Evolutionary conservation across 176 grass and related monocot species (phyloP), one percentile per base, ranked within the genome.

Genomic region (Coix lacrymajobi): DNA sequence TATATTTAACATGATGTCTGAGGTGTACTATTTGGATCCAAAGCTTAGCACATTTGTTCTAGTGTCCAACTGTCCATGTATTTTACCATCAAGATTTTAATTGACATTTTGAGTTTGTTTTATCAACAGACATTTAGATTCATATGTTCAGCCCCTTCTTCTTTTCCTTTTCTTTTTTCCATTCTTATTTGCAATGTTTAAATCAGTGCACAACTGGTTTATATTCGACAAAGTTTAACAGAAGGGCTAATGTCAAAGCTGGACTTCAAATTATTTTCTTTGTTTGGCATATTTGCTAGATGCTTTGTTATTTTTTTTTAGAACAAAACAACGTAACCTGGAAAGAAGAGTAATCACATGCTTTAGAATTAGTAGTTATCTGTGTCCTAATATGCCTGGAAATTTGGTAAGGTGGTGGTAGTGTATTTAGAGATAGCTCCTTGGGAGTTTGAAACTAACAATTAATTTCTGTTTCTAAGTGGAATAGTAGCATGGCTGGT

Each of bases 181-280:
- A 48, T 82, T 88, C 19, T 40, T 83, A 73, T n/a, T 7, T 71
- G 64, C 12, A 41, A 22, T 71, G 46, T 83, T 48, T 29, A 64
- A 60, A 31, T 76, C 29, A 14, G 14, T 34, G 22, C 51, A 41
- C 34, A 57, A 10, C 41, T 87, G 22, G 77, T 60, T 24, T 12
- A 32, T 46, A 45, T 30, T 41, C 11, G 48, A 58, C 13, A 65
- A 49, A 79, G 65, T 3, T 73, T 86, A 32, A 29, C 31, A 64
- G 73, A 24, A 32, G 43, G 26, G 26, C 36, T 41, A 45, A 65
- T 38, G 58, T 46, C 26, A 30, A 66, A 66, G 40, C 15, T 10
- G 37, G 36, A n/a, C 29, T 32, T 41, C 51, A 76, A 17, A 43
- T 11, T n/a, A n/a, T 9, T 20, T 76, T 24, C 49, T 38, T 62